These are phyloP conservation scores for Aspergillus caelatus DNA, from an alignment of 2,329 filamentous ascomycete genomes.

Conservation along the genomic window DNA sequence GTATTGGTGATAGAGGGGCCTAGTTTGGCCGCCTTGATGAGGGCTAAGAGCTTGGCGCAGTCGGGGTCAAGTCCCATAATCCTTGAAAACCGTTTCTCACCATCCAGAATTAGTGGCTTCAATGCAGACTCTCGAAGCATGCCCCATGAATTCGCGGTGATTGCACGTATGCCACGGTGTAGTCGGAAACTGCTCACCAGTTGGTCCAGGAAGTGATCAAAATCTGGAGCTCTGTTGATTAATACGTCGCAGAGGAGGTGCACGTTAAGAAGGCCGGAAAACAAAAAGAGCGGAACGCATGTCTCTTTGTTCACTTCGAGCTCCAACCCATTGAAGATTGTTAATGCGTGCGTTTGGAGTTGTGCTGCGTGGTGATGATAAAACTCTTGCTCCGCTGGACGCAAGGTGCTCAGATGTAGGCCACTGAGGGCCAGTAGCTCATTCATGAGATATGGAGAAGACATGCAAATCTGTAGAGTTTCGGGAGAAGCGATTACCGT, in stretches of 20 bases:
- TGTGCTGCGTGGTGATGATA: conserved; percentile 38
- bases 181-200: conserved; percentile 30
- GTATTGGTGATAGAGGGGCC: conserved; percentile 1
- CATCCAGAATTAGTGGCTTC: conserved; percentile 10
- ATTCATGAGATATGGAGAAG: conserved; percentile 51
- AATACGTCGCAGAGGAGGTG: conserved; percentile 56
- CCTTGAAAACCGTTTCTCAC: conserved; percentile 5
- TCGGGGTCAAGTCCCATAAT: neutral
- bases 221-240: conserved; percentile 39
- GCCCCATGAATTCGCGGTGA: conserved; percentile 17
- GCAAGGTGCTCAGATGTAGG: conserved; percentile 43
- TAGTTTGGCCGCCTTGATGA: conserved; percentile 12
- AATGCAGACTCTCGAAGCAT: conserved; percentile 19
- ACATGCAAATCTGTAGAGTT: conserved; percentile 9
- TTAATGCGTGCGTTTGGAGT: conserved; percentile 33
- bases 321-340: conserved; percentile 16
- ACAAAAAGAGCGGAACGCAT: conserved; percentile 26
- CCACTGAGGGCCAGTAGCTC: conserved; percentile 52
- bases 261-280: conserved; percentile 22
- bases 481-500: conserved; percentile 1
- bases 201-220: conserved; percentile 38
- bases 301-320: conserved; percentile 18
- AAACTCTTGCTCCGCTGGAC: conserved; percentile 38
- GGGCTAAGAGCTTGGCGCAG: conserved; percentile 12
- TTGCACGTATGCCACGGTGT: conserved; percentile 27